phyloP scores from a whole-genome alignment of 139 green algal genomes.

The Chlamydomonas sp. region DNA sequence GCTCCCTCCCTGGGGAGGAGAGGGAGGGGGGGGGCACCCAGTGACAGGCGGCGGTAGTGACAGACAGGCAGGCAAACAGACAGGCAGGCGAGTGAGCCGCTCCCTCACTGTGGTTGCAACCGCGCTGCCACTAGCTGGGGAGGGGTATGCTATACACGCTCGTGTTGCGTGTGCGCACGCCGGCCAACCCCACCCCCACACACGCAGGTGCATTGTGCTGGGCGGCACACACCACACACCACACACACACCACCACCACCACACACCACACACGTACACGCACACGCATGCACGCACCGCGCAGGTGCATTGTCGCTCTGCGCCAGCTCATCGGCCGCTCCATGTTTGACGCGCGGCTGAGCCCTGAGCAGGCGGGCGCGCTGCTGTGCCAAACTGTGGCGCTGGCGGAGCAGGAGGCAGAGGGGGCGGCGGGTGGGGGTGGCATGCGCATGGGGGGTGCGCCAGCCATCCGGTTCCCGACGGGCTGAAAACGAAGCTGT shows the following conservation, averaged over 20 bases:
- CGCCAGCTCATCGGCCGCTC: not conserved
- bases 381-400: not conserved
- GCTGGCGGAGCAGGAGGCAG: not conserved
- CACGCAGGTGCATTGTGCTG: not conserved
- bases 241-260: not conserved
- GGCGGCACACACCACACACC: not conserved
- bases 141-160: no score
- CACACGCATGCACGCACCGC: not conserved
- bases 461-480: no score
- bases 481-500: no score
- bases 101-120: no score
- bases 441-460: no score
- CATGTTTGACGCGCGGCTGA: slow-evolving; percentile 7
- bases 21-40: no score
- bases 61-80: no score
- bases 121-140: no score
- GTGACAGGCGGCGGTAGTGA: no score
- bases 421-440: not conserved
- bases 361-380: not conserved
- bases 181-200: not conserved
- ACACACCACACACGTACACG: not conserved
- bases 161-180: no score
- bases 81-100: no score
- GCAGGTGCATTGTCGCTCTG: slow-evolving; percentile 11
- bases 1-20: no score